Evolutionary conservation across 2,329 filamentous ascomycete species (phyloP).

Genomic region (Fusarium tjaetaba): DNA sequence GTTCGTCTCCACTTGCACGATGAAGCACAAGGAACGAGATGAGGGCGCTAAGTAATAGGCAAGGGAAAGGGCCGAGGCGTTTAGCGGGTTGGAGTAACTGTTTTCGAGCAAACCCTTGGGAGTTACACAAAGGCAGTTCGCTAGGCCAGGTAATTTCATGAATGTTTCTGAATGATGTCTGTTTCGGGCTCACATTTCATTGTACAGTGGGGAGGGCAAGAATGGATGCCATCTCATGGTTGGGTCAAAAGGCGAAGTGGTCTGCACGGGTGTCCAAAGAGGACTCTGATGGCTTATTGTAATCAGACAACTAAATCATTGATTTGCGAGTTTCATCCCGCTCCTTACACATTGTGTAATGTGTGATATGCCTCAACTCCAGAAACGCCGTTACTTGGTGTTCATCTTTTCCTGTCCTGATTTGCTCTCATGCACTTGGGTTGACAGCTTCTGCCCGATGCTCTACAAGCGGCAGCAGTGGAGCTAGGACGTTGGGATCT

Average conservation of each 20-base stretch:
- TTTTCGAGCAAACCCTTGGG: slow-evolving; percentile 18
- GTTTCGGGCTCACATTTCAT: slow-evolving; percentile 23
- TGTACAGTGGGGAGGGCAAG: not conserved
- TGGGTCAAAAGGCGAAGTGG: slow-evolving; percentile 1
- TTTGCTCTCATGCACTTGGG: slow-evolving; percentile 14
- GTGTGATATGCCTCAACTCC: slow-evolving; percentile 18
- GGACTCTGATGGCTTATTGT: slow-evolving; percentile 20
- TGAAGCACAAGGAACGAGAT: slow-evolving; percentile 42
- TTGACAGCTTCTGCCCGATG: slow-evolving; percentile 66
- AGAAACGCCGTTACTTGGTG: slow-evolving; percentile 23
- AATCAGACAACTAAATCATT: slow-evolving; percentile 35
- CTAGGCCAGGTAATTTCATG: slow-evolving; percentile 17
- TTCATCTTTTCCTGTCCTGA: not conserved
- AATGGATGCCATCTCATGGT: not conserved
- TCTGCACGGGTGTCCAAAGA: slow-evolving; percentile 5
- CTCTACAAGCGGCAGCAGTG: slow-evolving; percentile 76
- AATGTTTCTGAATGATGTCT: slow-evolving; percentile 35
- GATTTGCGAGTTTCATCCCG: slow-evolving; percentile 7
- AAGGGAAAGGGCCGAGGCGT: slow-evolving; percentile 11
- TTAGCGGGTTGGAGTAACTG: slow-evolving; percentile 7
- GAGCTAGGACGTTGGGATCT: slow-evolving; percentile 80
- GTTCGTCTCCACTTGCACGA: slow-evolving; percentile 63
- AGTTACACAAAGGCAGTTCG: slow-evolving; percentile 26
- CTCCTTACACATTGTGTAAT: slow-evolving; percentile 1
- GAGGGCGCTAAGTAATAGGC: not conserved